Base-by-base conservation (phyloP, 805 yeast species). In the Metahyphopichia silvanorum region DNA sequence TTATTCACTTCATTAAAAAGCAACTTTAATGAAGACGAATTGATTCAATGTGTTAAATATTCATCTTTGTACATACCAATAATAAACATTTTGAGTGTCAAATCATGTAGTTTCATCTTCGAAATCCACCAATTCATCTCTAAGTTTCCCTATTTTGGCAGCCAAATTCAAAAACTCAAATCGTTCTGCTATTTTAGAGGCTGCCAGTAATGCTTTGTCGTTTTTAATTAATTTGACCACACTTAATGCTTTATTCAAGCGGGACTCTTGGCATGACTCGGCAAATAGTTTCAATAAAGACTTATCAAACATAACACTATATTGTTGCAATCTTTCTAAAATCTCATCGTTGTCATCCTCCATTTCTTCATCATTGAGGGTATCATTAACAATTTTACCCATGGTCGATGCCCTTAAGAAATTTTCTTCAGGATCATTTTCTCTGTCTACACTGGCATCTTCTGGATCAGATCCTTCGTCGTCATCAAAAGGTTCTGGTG, bases 171-270 rank as follows among this genome's bases (percentile, higher is more conserved):
- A 35, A 31, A 54, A 63, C 35, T 57, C 65, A 43, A 62, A 57
- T 37, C 96, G 72, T 49, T 85, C 85, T 1, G 96, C 87, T 34
- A 91, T 85, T 57, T 83, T 83, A 10, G 76, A 66, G 1, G 97
- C 96, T 0, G 96, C 96, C 34, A 71, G 72, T 40, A 89, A 62
- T 3, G 95, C 94, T 44, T 82, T 79, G 40, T 84, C 91, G 43
- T 79, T 82, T 44, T 78, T 76, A 45, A 91, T 66, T 48, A 83
- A 77, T 39, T 69, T 71, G 6, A 78, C 88, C 18, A 93, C 55
- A 21, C 82, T 79, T 40, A 77, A 65, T 1, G 95, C 93, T 54
- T 81, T 82, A 33, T 72, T 71, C 25, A 73, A 55, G 34, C 79
- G 74, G 25, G 77, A 74, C 15, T 79, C 82, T 13, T 77, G 68